Evolutionary conservation across 106 monocot genomes (phyloP).

Genomic region (Triglochin maritima): DNA sequence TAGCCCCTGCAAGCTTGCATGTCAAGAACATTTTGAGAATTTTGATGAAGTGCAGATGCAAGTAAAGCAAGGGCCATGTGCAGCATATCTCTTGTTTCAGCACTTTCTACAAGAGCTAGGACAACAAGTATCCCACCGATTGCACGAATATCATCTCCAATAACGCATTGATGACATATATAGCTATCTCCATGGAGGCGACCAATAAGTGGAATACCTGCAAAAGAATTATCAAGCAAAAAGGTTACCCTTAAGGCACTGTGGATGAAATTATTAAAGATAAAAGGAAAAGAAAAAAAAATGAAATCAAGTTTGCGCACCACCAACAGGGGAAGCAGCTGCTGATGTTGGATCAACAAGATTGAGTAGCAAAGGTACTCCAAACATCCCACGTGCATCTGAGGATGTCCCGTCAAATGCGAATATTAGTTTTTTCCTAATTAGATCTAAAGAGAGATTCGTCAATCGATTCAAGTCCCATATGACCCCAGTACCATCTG

Average conservation of each 20-base stretch:
- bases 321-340: conserved; percentile 98
- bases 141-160: conserved; percentile 80
- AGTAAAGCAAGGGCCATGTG: conserved; percentile 85
- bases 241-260: no score
- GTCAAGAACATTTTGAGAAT: conserved; percentile 69
- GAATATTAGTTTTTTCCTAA: conserved; percentile 94
- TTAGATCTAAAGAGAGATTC: conserved; percentile 63
- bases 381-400: conserved; percentile 71
- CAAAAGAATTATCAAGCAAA: not conserved
- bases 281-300: not conserved
- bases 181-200: conserved; percentile 86
- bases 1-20: conserved; percentile 94
- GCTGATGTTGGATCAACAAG: conserved; percentile 90
- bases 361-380: conserved; percentile 79
- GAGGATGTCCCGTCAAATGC: conserved; percentile 93
- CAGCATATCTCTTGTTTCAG: conserved; percentile 92
- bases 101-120: conserved; percentile 80
- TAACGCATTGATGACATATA: conserved; percentile 63
- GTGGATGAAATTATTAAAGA: no score
- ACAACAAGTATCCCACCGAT: conserved; percentile 92
- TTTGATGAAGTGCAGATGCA: conserved; percentile 85
- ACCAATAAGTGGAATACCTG: conserved; percentile 97
- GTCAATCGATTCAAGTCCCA: conserved; percentile 86
- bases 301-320: conserved; percentile 20
- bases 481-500: conserved; percentile 77